Conservation (phyloP, 306 rosid species). For the Cicer yamashitae region DNA sequence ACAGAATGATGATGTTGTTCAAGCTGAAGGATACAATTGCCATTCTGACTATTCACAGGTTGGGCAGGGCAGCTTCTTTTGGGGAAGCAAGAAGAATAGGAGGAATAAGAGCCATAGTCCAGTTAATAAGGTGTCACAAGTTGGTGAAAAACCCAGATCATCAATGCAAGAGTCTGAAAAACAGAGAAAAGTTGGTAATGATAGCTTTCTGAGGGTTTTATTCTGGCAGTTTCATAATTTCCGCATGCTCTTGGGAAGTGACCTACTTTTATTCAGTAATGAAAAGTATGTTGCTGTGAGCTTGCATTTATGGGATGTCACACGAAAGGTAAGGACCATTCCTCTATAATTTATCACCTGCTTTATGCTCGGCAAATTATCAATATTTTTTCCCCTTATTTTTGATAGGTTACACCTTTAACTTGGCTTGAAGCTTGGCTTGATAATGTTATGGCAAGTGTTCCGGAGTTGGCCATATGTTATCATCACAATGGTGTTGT, state of each 20-base stretch:
- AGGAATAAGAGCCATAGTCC: slow-evolving; percentile 62
- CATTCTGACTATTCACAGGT: slow-evolving; percentile 64
- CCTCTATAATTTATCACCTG: slow-evolving; percentile 33
- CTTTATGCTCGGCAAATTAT: slow-evolving; percentile 33
- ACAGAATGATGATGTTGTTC: slow-evolving; percentile 60
- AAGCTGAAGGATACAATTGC: slow-evolving; percentile 59
- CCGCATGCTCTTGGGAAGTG: slow-evolving; percentile 97
- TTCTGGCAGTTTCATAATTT: slow-evolving; percentile 98
- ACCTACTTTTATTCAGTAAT: slow-evolving; percentile 88
- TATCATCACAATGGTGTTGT: slow-evolving; percentile 96
- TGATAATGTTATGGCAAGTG: slow-evolving; percentile 99
- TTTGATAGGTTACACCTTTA: slow-evolving; percentile 81
- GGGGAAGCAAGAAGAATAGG: slow-evolving; percentile 72
- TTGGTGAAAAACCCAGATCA: slow-evolving; percentile 76
- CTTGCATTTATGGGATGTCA: slow-evolving; percentile 96
- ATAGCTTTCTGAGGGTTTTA: slow-evolving; percentile 76
- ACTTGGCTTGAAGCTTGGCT: slow-evolving; percentile 99
- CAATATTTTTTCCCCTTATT: slow-evolving; percentile 37
- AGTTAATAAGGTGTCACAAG: slow-evolving; percentile 74
- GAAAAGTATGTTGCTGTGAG: slow-evolving; percentile 97
- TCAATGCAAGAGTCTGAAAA: slow-evolving; percentile 84
- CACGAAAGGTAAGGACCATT: slow-evolving; percentile 67
- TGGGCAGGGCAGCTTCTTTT: slow-evolving; percentile 60
- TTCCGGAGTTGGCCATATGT: slow-evolving; percentile 95
- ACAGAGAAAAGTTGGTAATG: slow-evolving; percentile 73